Conservation (phyloP, 1,284 basidiomycete genomes). For the Puccinia polysora region DNA sequence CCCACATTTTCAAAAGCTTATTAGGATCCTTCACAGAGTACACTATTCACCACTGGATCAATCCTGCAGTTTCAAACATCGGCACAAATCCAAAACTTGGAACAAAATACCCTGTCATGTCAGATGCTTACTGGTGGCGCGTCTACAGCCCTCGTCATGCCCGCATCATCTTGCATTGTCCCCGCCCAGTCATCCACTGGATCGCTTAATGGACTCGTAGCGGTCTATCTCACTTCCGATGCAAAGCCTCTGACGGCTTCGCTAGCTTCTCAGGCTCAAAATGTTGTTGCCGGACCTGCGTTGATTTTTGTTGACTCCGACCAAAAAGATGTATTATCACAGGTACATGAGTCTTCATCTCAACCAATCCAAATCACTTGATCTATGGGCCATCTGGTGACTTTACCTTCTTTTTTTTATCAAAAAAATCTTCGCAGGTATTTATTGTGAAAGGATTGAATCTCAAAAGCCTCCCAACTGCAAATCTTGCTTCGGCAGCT, state of each 20-base stretch:
- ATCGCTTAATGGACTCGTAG: conserved; percentile 21
- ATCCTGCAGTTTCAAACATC: conserved; percentile 41
- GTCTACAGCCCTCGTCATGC: conserved; percentile 32
- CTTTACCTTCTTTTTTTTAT: background rate
- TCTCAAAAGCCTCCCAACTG: conserved; percentile 23
- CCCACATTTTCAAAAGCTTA: background rate
- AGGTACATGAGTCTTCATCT: conserved; percentile 14
- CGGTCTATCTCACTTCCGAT: conserved; percentile 27
- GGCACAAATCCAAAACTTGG: conserved; percentile 32
- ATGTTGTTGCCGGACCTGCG: conserved; percentile 34
- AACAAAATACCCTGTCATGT: conserved; percentile 30
- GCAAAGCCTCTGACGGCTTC: conserved; percentile 11
- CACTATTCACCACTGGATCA: conserved; percentile 26
- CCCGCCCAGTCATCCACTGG: conserved; percentile 3
- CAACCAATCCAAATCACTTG: background rate
- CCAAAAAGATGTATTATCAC: conserved; percentile 19
- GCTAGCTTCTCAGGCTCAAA: conserved; percentile 8
- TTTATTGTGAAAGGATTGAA: conserved; percentile 28
- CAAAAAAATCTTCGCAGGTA: background rate
- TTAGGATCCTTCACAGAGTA: conserved; percentile 9
- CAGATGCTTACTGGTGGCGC: conserved; percentile 25
- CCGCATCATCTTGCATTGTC: conserved; percentile 35
- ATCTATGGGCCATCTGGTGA: background rate
- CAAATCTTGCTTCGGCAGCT: conserved; percentile 37
- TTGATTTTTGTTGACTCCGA: conserved; percentile 38